Evolutionary conservation across 257 asterid genomes (phyloP).

Genomic region (Nicotiana tomentosiformis): DNA sequence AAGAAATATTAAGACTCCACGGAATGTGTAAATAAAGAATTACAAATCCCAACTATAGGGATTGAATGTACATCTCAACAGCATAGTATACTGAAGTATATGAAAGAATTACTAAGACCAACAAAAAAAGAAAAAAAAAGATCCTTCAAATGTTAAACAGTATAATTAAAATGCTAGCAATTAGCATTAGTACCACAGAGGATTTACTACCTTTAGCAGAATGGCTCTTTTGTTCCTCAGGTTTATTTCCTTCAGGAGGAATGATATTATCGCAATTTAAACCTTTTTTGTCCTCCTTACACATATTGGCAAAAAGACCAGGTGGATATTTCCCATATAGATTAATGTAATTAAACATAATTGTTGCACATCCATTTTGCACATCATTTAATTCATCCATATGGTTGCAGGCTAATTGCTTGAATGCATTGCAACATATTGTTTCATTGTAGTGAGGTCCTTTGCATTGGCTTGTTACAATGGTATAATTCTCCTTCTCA

Average conservation of each 20-base stretch:
- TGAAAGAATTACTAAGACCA: too few relatives aligned
- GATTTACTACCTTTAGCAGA: too few relatives aligned
- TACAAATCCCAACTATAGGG: too few relatives aligned
- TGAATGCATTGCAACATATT: conserved; percentile 56
- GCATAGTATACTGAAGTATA: too few relatives aligned
- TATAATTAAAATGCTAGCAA: too few relatives aligned
- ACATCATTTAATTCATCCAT: conserved; percentile 46
- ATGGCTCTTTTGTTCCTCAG: background rate
- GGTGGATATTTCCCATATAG: conserved; percentile 82
- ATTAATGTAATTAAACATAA: conserved; percentile 61
- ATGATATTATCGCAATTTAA: conserved; percentile 34
- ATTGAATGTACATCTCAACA: too few relatives aligned
- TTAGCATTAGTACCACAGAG: too few relatives aligned
- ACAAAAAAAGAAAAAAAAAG: too few relatives aligned
- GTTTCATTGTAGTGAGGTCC: conserved; percentile 65
- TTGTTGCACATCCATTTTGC: conserved; percentile 48
- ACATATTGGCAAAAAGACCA: conserved; percentile 66
- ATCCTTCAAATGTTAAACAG: too few relatives aligned
- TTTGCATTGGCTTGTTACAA: conserved; percentile 82
- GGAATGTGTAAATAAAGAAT: too few relatives aligned
- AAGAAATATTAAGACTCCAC: too few relatives aligned
- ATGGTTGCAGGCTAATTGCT: conserved; percentile 54
- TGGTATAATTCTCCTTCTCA: conserved; percentile 66
- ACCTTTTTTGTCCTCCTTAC: conserved; percentile 52
- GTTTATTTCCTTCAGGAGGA: background rate